Evolutionary conservation across 148 eudicot species (phyloP), one percentile per base, ranked within the genome.

Genomic region (Beta vulgaris): DNA sequence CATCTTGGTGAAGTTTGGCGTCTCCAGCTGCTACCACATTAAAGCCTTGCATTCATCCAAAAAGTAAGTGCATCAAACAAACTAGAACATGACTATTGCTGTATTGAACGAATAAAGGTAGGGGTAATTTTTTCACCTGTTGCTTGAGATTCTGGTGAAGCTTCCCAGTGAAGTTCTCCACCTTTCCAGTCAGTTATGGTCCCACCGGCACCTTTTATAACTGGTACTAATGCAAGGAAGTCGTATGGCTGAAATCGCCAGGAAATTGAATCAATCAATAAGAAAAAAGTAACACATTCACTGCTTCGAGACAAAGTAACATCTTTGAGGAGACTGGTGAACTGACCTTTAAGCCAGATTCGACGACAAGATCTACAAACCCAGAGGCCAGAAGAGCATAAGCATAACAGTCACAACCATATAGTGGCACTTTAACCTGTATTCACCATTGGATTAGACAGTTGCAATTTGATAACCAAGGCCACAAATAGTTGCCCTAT

Each of bases 331-430:
- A 40, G 23, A 32, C 39, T 37, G 31, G 68, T 8, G 43, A 67
- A 21, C 79, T 75, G 44, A 92, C 99, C 90, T 92, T 92, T 68
- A 95, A 93, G 76, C 99, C 99, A 37, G 97, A 95, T 83, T 95
- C 97, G 32, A 95, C 77, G 49, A 95, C 98, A 74, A 95, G 90
- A 82, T 95, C 99, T 70, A 95, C 99, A 76, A 83, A 91, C 65
- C 99, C 99, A 29, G 99, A 89, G 80, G 97, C 92, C 74, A 92
- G 84, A 77, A 95, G 94, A 48, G 99, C 97, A 83, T 95, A 95
- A 0, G 99, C 99, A 79, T 95, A 92, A 78, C 97, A 95, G 80
- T 95, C 99, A 54, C 99, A 92, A 57, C 99, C 97, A 79, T 90
- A 95, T 4, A 92, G 81, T 51, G 99, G 99, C 42, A 89, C 92